Conservation (phyloP, 371 early-diverging fungal species). For the Spiromyces aspiralis region DNA sequence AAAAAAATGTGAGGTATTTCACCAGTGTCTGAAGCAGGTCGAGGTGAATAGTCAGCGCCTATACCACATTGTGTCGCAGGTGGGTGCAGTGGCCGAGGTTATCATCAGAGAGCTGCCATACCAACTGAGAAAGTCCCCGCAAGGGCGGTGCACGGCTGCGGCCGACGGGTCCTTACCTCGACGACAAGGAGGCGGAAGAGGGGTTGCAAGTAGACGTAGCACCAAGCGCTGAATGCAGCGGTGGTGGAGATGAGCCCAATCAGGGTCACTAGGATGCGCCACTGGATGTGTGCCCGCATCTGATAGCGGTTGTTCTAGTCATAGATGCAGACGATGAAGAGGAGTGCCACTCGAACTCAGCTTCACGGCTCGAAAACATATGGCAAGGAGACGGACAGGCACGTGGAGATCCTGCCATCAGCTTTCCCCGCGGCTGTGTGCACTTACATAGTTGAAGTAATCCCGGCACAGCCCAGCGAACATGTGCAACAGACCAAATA, state of each 20-base stretch:
- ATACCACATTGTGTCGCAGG: no score
- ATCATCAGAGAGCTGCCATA: no score
- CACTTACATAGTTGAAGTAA: constrained; percentile 17
- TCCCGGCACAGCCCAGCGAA: constrained; percentile 21
- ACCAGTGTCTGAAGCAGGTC: constrained; percentile 21
- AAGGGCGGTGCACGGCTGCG: no score
- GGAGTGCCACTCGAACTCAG: no score
- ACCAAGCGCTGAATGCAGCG: constrained; percentile 6
- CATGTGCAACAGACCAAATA: constrained; percentile 19
- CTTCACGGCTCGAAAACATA: no score
- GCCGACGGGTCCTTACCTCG: no score
- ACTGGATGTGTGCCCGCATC: constrained; percentile 15
- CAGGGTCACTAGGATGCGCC: constrained; percentile 18
- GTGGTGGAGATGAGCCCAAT: constrained; percentile 3
- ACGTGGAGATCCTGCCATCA: no score
- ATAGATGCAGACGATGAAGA: no score
- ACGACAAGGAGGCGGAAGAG: constrained; percentile 16
- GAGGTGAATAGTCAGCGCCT: constrained; percentile 14
- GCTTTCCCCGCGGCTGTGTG: no score
- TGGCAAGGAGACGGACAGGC: no score
- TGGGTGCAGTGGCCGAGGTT: no score
- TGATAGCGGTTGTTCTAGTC: constrained; percentile 3
- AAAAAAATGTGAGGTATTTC: constrained; percentile 17
- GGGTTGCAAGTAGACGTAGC: constrained; percentile 14
- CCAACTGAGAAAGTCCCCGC: no score